Evolutionary conservation across 2,329 filamentous ascomycete species (phyloP).

Genomic region (Metarhizium robertsii): DNA sequence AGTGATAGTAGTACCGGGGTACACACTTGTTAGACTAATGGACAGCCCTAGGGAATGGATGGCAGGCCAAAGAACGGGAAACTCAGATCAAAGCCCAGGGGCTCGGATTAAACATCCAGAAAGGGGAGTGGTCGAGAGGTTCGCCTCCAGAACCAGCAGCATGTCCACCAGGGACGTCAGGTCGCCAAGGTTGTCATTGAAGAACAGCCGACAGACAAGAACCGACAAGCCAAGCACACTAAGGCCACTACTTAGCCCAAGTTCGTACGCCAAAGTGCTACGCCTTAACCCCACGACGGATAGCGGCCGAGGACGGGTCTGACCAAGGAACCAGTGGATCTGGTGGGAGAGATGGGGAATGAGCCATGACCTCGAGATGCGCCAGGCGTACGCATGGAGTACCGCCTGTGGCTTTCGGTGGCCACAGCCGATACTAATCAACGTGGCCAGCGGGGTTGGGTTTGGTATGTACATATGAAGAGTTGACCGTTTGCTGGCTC

Average conservation of each 20-base stretch:
- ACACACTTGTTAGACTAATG: conserved; percentile 8
- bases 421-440: neutral
- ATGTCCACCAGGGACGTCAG: conserved; percentile 6
- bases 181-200: neutral
- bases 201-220: conserved; percentile 1
- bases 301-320: conserved; percentile 4
- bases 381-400: neutral
- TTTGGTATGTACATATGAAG: neutral
- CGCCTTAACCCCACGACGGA: conserved; percentile 4
- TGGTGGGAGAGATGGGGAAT: conserved; percentile 1
- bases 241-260: neutral
- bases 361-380: conserved; percentile 2
- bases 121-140: conserved; percentile 28
- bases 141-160: conserved; percentile 13
- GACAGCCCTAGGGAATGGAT: conserved; percentile 4
- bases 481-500: neutral
- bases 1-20: conserved; percentile 15
- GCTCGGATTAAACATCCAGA: conserved; percentile 28
- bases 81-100: conserved; percentile 20
- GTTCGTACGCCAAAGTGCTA: neutral
- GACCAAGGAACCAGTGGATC: conserved; percentile 9
- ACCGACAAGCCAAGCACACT: conserved; percentile 1
- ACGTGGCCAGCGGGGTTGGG: neutral
- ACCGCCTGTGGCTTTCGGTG: neutral
- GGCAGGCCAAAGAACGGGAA: conserved; percentile 9